A percentile compares a stretch with the other conserved stretches of the same genome.
phyloP scores from a whole-genome alignment of 306 rosid genomes.

The Prunus mume region DNA sequence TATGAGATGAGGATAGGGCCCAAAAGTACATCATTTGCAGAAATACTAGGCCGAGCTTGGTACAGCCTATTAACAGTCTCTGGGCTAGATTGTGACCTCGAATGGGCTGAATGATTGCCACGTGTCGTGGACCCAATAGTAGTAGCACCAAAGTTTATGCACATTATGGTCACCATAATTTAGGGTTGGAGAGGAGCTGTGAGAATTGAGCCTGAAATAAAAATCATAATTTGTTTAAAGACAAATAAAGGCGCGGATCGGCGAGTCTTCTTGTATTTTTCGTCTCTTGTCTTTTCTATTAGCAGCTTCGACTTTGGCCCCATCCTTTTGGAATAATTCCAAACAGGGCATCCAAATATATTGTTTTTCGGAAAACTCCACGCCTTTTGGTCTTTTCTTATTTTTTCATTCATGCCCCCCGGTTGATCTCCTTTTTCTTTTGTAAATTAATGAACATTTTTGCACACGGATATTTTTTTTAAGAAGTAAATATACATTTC shows the following conservation, averaged over 20 bases:
- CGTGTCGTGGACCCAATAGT: not conserved
- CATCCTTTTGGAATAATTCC: not conserved
- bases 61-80: too few species aligned
- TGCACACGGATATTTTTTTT: too few species aligned
- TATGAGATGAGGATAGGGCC: too few species aligned
- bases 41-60: too few species aligned
- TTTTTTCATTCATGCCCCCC: not conserved
- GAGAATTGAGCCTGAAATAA: not conserved
- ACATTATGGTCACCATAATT: not conserved
- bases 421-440: too few species aligned
- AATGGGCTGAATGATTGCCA: not conserved
- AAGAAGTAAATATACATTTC: too few species aligned
- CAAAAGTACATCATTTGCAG: too few species aligned
- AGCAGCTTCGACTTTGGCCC: not conserved
- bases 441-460: too few species aligned
- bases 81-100: too few species aligned
- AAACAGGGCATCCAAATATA: not conserved
- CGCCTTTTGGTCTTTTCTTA: not conserved
- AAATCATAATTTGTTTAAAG: conserved; percentile 8
- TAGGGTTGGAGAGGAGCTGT: not conserved
- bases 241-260: conserved; percentile 26
- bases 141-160: not conserved
- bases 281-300: not conserved
- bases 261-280: conserved; percentile 1
- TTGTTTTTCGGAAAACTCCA: not conserved